Base-by-base conservation (phyloP, 2,329 filamentous ascomycete species). In the Xylaria sp. region DNA sequence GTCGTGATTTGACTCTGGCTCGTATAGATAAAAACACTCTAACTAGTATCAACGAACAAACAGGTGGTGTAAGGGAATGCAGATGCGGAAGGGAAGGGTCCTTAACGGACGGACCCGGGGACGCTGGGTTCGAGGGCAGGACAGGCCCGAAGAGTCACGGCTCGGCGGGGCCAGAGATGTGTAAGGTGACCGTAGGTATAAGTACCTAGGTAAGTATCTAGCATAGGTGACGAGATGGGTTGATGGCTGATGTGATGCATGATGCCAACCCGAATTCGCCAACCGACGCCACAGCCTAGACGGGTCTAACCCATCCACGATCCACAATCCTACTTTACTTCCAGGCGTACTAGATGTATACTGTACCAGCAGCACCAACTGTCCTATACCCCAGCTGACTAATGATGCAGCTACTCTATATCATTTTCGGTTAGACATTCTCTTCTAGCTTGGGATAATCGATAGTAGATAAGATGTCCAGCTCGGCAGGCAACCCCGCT, bases 41-140 rank as follows among this genome's bases (percentile, higher is more conserved):
- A n/a, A 37, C 13, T 6, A 27, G 15, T 19, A 54, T 49, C 59
- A 54, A 49, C 43, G 38, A 47, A 46, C 37, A 25, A 41, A 46
- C 21, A 44, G 63, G 55, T 66, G n/a, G 11, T 10, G 29, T 27
- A 19, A 27, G 7, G 21, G 41, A 3, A 25, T 33, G 10, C 31
- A 43, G 15, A 23, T 41, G 37, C 33, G 47, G 40, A 46, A 58
- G 13, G 65, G 67, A 72, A 67, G 69, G 72, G 69, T 70, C 68
- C 72, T 70, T 65, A 59, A 56, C 66, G 68, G 70, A 71, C 68
- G 69, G 66, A 72, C 71, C 73, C 74, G n/a, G n/a, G n/a, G n/a
- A n/a, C n/a, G n/a, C n/a, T n/a, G n/a, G n/a, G n/a, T n/a, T n/a
- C 71, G 65, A 64, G 68, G 63, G 61, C 52, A 62, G 64, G 68